These are phyloP conservation scores for Trypanosoma avium DNA, from an alignment of 208 protist genomes.

Conservation along the genomic window DNA sequence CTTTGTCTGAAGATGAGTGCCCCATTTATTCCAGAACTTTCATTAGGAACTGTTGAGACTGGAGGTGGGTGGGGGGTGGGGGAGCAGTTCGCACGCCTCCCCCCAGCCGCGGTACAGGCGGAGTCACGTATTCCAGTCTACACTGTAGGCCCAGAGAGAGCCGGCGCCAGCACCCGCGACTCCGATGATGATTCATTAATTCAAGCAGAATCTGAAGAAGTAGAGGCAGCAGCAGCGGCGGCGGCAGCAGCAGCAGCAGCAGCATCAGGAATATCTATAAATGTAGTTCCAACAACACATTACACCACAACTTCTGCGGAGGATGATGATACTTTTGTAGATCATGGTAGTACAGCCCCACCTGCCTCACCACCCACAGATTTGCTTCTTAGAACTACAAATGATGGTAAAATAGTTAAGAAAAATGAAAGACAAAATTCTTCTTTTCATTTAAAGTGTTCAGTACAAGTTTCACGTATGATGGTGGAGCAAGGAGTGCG, in stretches of 20 bases:
- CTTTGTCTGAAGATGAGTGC: slow-evolving; percentile 16
- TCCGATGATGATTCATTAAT: slow-evolving; percentile 12
- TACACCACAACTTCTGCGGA: slow-evolving; percentile 50
- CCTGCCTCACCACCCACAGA: slow-evolving; percentile 18
- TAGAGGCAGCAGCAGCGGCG: background rate
- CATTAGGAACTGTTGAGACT: slow-evolving; percentile 44
- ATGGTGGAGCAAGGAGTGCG: slow-evolving; percentile 39
- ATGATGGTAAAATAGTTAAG: background rate
- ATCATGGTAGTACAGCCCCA: slow-evolving; percentile 69
- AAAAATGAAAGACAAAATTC: background rate
- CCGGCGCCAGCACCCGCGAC: background rate
- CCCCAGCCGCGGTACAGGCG: slow-evolving; percentile 52
- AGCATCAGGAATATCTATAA: background rate
- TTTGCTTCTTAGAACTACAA: background rate
- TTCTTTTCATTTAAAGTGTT: slow-evolving; percentile 17
- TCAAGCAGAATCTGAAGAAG: background rate
- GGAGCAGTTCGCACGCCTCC: slow-evolving; percentile 55
- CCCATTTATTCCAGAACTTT: slow-evolving; percentile 35
- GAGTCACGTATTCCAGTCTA: slow-evolving; percentile 27
- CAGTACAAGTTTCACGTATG: slow-evolving; percentile 52
- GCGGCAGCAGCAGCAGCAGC: background rate
- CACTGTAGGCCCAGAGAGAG: slow-evolving; percentile 25
- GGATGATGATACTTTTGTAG: slow-evolving; percentile 87
- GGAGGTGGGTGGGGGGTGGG: slow-evolving; percentile 76
- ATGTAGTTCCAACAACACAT: slow-evolving; percentile 33